phyloP scores from a whole-genome alignment of 768 basidiomycete species.

The Basidioascus undulatus region DNA sequence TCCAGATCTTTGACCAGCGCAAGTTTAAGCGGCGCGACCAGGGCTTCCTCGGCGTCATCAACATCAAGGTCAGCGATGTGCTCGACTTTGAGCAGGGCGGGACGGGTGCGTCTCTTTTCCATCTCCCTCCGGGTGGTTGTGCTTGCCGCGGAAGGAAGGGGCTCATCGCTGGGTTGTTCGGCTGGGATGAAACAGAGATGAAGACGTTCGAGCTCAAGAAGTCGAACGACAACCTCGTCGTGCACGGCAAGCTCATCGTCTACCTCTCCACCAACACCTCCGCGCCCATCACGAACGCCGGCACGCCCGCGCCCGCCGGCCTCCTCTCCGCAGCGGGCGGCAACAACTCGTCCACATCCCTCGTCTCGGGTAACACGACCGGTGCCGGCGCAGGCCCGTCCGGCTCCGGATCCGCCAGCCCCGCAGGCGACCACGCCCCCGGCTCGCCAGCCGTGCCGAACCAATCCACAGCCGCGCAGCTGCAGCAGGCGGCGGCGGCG shows the following conservation, averaged over 20 bases:
- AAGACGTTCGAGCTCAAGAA: slow-evolving; percentile 89
- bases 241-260: slow-evolving; percentile 91
- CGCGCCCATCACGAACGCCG: slow-evolving; percentile 61
- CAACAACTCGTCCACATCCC: neutral
- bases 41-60: slow-evolving; percentile 93
- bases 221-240: slow-evolving; percentile 94
- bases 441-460: neutral
- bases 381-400: neutral
- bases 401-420: neutral
- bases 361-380: neutral
- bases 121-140: neutral
- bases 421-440: neutral
- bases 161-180: neutral
- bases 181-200: slow-evolving; percentile 40
- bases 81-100: slow-evolving; percentile 78
- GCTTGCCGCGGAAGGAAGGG: neutral
- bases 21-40: slow-evolving; percentile 98
- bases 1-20: slow-evolving; percentile 96
- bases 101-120: slow-evolving; percentile 39
- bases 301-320: slow-evolving; percentile 13
- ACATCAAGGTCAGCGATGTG: slow-evolving; percentile 70
- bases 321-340: slow-evolving; percentile 2
- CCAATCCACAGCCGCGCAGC: slow-evolving; percentile 10
- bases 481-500: slow-evolving; percentile 21
- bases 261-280: slow-evolving; percentile 79